A percentile compares a stretch with the other conserved stretches of the same genome.
phyloP scores from a whole-genome alignment of 495 filamentous ascomycete genomes.

The Penicillium riverlandense region DNA sequence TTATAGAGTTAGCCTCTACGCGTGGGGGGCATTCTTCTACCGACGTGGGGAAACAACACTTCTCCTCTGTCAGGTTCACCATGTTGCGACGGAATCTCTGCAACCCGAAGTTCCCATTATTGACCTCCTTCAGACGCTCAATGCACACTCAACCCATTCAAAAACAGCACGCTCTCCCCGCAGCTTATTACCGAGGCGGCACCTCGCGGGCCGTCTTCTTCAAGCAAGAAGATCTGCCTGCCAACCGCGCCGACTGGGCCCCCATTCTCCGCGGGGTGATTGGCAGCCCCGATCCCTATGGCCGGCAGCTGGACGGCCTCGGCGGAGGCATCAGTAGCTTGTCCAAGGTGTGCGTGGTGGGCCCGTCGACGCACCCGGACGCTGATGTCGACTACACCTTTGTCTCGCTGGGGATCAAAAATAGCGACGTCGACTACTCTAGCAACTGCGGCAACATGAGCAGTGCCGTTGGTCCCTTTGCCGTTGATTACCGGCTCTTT shows the following conservation, averaged over 20 bases:
- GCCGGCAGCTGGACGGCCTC: slow-evolving; percentile 65
- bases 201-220: slow-evolving; percentile 66
- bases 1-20: no score
- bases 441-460: slow-evolving; percentile 75
- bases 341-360: slow-evolving; percentile 64
- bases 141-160: not conserved
- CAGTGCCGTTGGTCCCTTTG: slow-evolving; percentile 58
- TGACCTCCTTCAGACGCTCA: slow-evolving; percentile 1
- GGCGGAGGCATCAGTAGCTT: slow-evolving; percentile 64
- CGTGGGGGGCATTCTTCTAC: no score
- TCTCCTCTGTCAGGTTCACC: slow-evolving; percentile 6
- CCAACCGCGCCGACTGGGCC: slow-evolving; percentile 40
- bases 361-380: slow-evolving; percentile 33
- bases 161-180: slow-evolving; percentile 42
- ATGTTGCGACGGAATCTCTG: slow-evolving; percentile 10
- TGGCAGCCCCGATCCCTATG: slow-evolving; percentile 62
- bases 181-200: slow-evolving; percentile 66
- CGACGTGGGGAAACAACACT: no score
- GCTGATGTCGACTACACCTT: slow-evolving; percentile 71
- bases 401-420: slow-evolving; percentile 56
- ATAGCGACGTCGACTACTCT: slow-evolving; percentile 52
- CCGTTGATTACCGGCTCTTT: slow-evolving; percentile 48
- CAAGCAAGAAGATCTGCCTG: slow-evolving; percentile 43
- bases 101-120: not conserved
- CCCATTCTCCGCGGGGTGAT: slow-evolving; percentile 54